Percentiles rank a stretch among this genome's conserved stretches.
Conservation (phyloP, 495 filamentous ascomycete genomes). For the Thermochaetoides thermophila region DNA sequence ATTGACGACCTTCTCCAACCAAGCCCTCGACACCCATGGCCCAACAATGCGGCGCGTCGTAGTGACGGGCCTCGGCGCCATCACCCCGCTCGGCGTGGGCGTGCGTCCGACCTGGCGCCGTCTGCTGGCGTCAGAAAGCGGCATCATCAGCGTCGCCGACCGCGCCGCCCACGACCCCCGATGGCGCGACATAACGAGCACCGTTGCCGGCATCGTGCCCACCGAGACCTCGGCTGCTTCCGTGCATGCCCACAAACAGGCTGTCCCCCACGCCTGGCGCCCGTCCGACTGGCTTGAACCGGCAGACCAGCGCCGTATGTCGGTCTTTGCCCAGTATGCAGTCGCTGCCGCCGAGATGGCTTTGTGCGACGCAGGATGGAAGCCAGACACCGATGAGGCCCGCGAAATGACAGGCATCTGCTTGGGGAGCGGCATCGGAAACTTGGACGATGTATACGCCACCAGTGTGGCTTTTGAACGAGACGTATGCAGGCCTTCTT, state of each 20-base stretch:
- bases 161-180: slow-evolving; percentile 21
- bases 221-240: neutral
- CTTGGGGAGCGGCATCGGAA: slow-evolving; percentile 92
- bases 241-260: neutral
- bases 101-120: slow-evolving; percentile 65
- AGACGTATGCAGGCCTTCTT: slow-evolving; percentile 40
- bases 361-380: slow-evolving; percentile 69
- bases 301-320: slow-evolving; percentile 70
- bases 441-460: slow-evolving; percentile 74
- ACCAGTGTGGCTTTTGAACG: slow-evolving; percentile 63
- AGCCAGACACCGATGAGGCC: slow-evolving; percentile 43
- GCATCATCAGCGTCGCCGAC: slow-evolving; percentile 53
- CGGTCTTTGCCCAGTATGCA: slow-evolving; percentile 82
- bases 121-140: slow-evolving; percentile 63
- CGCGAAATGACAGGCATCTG: slow-evolving; percentile 73
- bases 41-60: slow-evolving; percentile 75
- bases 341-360: slow-evolving; percentile 80
- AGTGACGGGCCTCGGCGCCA: slow-evolving; percentile 82
- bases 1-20: neutral
- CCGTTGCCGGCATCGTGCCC: slow-evolving; percentile 74
- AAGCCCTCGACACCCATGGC: neutral
- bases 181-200: slow-evolving; percentile 61
- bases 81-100: slow-evolving; percentile 82
- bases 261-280: slow-evolving; percentile 39
- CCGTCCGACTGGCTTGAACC: slow-evolving; percentile 60